Evolutionary conservation across 768 basidiomycete species (phyloP), one percentile per base, ranked within the genome.

Genomic region (Tephrocybe sp.): DNA sequence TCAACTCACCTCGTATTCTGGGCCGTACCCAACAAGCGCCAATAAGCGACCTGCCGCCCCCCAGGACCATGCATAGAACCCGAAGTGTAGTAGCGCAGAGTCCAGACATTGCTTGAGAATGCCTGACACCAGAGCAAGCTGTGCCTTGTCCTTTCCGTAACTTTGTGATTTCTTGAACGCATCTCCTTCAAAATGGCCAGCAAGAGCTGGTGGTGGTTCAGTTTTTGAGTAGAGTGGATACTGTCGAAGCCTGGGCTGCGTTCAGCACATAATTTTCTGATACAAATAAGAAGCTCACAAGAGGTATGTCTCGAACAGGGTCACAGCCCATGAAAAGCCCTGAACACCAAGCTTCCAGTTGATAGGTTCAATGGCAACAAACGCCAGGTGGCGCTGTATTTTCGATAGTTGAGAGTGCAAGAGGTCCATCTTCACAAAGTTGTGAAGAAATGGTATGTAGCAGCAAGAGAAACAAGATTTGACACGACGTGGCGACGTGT

Each of bases 61-160:
- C 94, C 94, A 97, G 8, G 83, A 79, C 85, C 86, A 88, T 2
- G 91, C 82, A 63, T 91, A 92, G 51, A 89, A 78, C 1, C 88
- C 90, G 56, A 74, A 83, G 16, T 87, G 83, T 16, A 97, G 71
- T 69, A 93, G 70, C 1, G 68, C 60, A 16, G 85, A 87, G 52
- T 88, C 88, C 18, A 91, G 61, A 38, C 73, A 57, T 62, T 93
- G 90, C 61, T 84, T 85, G 66, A 82, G 87, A 45, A 94, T 55
- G 1, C 85, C 82, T 0, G 87, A 83, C 57, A 90, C 62, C 33
- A 95, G 67, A 2, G 85, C 80, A 65, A 88, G 94, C 60, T 79
- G 79, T 10, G 93, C 89, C 69, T 97, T 97, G 77, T 93, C 90
- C 43, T 78, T 82, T 16, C 93, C 92, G 69, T 99, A 99, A 34